Base-by-base conservation (phyloP, 208 protist genomes). In the Wallacemonas sp. region DNA sequence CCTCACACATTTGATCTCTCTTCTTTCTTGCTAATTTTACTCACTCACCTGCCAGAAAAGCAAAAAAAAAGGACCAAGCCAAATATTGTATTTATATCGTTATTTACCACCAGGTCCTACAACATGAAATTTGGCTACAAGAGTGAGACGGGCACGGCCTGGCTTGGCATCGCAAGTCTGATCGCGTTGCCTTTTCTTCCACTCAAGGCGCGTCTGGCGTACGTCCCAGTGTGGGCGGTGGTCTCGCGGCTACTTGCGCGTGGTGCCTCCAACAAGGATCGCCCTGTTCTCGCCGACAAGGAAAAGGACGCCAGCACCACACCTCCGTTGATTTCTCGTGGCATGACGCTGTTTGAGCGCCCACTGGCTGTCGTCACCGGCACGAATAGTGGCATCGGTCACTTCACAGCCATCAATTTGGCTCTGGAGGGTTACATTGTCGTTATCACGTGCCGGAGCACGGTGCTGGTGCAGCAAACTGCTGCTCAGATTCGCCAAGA, bases 361-460 rank as follows among this genome's bases (percentile, higher is more conserved):
- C 86, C 86, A 0, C 93, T 95, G 38, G 89, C 87, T 32, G 76
- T 97, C 11, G 92, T 97, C 55, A 97, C 92, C 8, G 92, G 92
- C n/a, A 93, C 89, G 31, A 97, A 97, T 74, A 89, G 83, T 62
- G 92, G 92, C 14, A 94, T 97, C 49, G 92, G 92, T 10, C 93
- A 81, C 65, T 77, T 89, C 72, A 97, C 89, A 2, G 92, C 89
- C 0, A 74, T 89, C 14, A 77, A 81, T 1, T 62, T 97, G 23
- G 92, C 92, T 20, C 77, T 66, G 52, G 82, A 88, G 67, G 92
- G 92, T 38, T 91, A 85, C 59, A 71, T 77, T 38, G 86, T 94
- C 3, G 80, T 97, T 14, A 74, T 87, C 33, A 93, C 92, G 11
- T 94, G 92, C 82, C 85, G 92, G 7, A 79, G 66, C 14, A 48